A percentile compares a stretch with the other conserved stretches of the same genome.
phyloP scores from a whole-genome alignment of 2,329 filamentous ascomycete species.

The Penicillium sp. region DNA sequence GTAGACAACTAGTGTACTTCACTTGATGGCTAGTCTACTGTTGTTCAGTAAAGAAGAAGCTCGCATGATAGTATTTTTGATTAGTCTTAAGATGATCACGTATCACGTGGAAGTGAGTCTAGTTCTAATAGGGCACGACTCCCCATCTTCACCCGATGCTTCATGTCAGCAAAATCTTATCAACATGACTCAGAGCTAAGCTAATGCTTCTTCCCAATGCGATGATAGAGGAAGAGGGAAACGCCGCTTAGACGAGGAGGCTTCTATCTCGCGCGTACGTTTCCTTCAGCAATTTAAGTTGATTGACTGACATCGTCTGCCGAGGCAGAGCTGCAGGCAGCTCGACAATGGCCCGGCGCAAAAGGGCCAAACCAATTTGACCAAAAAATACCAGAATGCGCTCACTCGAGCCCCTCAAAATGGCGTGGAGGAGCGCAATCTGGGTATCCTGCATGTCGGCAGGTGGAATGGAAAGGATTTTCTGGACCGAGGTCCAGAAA shows the following conservation, averaged over 20 bases:
- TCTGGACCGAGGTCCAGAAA: constrained; percentile 80
- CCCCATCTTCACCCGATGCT: too few relatives aligned
- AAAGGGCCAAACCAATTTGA: constrained; percentile 69
- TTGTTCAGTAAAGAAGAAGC: too few relatives aligned
- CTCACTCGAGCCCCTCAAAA: constrained; percentile 73
- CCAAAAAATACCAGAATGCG: constrained; percentile 84
- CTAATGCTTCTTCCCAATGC: too few relatives aligned
- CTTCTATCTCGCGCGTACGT: constrained; percentile 43
- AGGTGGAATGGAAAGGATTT: constrained; percentile 74
- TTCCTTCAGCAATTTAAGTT: constrained; percentile 44
- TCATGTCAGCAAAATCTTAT: too few relatives aligned
- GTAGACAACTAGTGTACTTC: too few relatives aligned
- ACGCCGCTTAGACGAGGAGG: constrained; percentile 37
- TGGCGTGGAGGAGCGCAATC: constrained; percentile 68
- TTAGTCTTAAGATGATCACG: too few relatives aligned
- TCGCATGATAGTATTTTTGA: too few relatives aligned
- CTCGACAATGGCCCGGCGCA: constrained; percentile 73
- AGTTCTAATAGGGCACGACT: too few relatives aligned
- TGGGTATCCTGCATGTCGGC: constrained; percentile 73
- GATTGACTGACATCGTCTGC: constrained; percentile 43
- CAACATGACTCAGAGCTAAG: background rate
- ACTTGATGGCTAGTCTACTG: too few relatives aligned
- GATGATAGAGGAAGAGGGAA: too few relatives aligned
- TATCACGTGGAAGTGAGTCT: too few relatives aligned
- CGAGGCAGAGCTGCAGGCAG: constrained; percentile 59